A percentile compares a stretch with the other conserved stretches of the same genome.
Conservation (phyloP, 352 stramenopile genomes). For the Phytophthora pini region DNA sequence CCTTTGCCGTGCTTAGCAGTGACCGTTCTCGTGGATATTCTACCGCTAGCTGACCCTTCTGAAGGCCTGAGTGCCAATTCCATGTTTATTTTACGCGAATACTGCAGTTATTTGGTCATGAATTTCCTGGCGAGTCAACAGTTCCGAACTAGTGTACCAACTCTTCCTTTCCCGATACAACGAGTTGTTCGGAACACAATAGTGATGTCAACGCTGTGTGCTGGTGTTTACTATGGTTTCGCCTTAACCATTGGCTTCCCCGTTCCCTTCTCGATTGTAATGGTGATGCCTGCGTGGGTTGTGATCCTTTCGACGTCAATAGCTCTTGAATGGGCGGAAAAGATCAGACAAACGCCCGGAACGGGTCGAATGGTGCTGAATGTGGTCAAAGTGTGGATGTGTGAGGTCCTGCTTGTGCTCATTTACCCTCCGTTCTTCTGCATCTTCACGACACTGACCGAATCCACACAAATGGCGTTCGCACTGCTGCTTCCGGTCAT, state of each 20-base stretch:
- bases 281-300: slow-evolving; percentile 16
- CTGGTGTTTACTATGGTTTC: slow-evolving; percentile 11
- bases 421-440: slow-evolving; percentile 36
- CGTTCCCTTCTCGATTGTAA: slow-evolving; percentile 31
- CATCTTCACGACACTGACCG: slow-evolving; percentile 24
- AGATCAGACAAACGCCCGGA: slow-evolving; percentile 16
- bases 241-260: slow-evolving; percentile 15
- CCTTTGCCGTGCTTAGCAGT: slow-evolving; percentile 30
- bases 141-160: slow-evolving; percentile 26
- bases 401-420: slow-evolving; percentile 19
- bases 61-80: slow-evolving; percentile 21
- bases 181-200: slow-evolving; percentile 12
- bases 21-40: slow-evolving; percentile 24
- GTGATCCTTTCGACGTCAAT: slow-evolving; percentile 16
- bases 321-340: slow-evolving; percentile 16
- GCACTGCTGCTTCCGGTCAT: slow-evolving; percentile 28
- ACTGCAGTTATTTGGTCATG: slow-evolving; percentile 23
- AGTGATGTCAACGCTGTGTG: slow-evolving; percentile 6
- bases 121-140: slow-evolving; percentile 25
- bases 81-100: slow-evolving; percentile 30
- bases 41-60: slow-evolving; percentile 22
- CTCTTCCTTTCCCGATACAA: slow-evolving; percentile 15
- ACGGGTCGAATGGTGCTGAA: slow-evolving; percentile 12
- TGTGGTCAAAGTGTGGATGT: slow-evolving; percentile 26
- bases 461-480: slow-evolving; percentile 11